Evolutionary conservation across 2,329 filamentous ascomycete genomes (phyloP).

Genomic region (Botryotinia calthae): DNA sequence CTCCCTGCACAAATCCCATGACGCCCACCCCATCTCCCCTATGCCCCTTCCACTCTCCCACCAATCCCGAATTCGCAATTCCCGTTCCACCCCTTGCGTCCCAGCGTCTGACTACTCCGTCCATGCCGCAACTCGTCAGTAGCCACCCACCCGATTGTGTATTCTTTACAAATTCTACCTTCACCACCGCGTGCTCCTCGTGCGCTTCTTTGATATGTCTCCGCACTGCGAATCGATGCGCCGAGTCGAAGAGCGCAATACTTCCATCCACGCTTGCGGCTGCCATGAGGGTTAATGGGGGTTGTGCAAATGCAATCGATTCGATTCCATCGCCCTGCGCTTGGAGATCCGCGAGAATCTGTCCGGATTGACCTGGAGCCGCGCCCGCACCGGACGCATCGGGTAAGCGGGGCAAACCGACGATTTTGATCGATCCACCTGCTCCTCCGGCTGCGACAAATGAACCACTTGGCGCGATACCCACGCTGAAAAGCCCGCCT

Average conservation of each 20-base stretch:
- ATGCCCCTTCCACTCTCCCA: slow-evolving; percentile 90
- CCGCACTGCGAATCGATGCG: slow-evolving; percentile 82
- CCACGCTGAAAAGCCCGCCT: slow-evolving; percentile 85
- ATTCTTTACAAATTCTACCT: slow-evolving; percentile 77
- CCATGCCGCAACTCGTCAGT: slow-evolving; percentile 85
- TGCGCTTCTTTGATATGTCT: slow-evolving; percentile 79
- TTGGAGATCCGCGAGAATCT: slow-evolving; percentile 80
- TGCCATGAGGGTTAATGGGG: slow-evolving; percentile 54
- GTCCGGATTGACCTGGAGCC: slow-evolving; percentile 54
- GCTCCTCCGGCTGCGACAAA: slow-evolving; percentile 87
- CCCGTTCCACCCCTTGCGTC: slow-evolving; percentile 70
- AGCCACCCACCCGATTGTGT: slow-evolving; percentile 57
- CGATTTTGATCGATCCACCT: slow-evolving; percentile 78
- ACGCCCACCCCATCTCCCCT: slow-evolving; percentile 80
- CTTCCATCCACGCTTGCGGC: slow-evolving; percentile 70
- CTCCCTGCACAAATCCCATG: slow-evolving; percentile 83
- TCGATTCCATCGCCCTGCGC: slow-evolving; percentile 79
- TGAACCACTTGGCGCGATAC: slow-evolving; percentile 73
- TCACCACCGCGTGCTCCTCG: slow-evolving; percentile 85
- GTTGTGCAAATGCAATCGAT: slow-evolving; percentile 64
- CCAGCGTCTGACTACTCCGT: slow-evolving; percentile 88
- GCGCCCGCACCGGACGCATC: slow-evolving; percentile 31
- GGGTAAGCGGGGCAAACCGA: slow-evolving; percentile 69
- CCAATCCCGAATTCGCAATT: slow-evolving; percentile 64
- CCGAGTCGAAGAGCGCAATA: slow-evolving; percentile 84